Base-by-base conservation (phyloP, 768 basidiomycete genomes). In the Mycena sanguinolenta region DNA sequence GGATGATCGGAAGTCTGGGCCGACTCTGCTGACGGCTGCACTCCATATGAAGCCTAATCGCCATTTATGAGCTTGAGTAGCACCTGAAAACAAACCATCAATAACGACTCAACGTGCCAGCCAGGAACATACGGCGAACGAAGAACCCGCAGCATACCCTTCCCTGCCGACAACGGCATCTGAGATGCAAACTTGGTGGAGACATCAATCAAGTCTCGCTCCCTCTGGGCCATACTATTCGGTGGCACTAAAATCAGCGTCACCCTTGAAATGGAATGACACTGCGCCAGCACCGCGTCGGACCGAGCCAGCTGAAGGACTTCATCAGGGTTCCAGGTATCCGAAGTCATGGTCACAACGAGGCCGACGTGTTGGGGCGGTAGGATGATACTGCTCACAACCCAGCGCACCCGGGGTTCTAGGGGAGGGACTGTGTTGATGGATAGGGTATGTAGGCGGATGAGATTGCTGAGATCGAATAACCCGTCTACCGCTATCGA, bases 171-270 rank as follows among this genome's bases (percentile, higher is more conserved):
- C 32, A 36, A 10, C 8, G 69, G 63, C 58, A 70, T 46, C 42
- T 21, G 39, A 3, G 19, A 3, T 4, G 57, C 57, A 50, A 53
- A 70, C 9, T 4, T 19, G 4, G 38, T 39, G 23, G 63, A 54
- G 19, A 70, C 69, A 38, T 70, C 69, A 14, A 65, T 34, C 14
- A 64, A 34, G 17, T 61, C 52, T 4, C 52, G 58, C 21, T 59
- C 58, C 9, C 39, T 49, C 27, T 4, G 21, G 12, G 21, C 21
- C 3, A 4, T 32, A 23, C 12, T 34, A 13, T 19, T 34, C 7
- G 23, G 4, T 17, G 63, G 38, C 21, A 21, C 23, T 39, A 65
- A 16, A 44, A 70, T 27, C 19, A 65, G 27, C 2, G 58, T 65
- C 2, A 70, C 42, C 0, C 52, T 44, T 4, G 30, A 36, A 39